Evolutionary conservation across 331 rosid genomes (phyloP), one percentile per base, ranked within the genome.

Genomic region (Quercus phellos): DNA sequence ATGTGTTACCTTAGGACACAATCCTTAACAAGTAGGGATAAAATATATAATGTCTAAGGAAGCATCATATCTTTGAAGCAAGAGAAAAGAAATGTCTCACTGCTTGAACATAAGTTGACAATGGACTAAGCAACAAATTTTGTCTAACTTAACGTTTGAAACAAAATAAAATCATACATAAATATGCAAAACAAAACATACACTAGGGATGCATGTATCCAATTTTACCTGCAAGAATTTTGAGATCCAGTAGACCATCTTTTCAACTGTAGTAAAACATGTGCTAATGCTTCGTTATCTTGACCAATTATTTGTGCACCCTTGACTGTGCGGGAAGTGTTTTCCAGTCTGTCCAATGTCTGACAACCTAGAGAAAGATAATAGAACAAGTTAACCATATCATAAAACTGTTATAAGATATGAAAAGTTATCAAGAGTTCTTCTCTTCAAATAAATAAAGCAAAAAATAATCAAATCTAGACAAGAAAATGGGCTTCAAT

Each of bases 301-400:
- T 91, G 92, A 67, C 90, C 87, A 77, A 94, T 90, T 80, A 84
- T 51, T 77, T 82, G 92, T 38, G 99, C 97, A 74, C 93, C 96
- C 83, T 91, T 88, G 70, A 87, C 89, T 14, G 94, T 94, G 55
- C 91, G 93, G 17, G 97, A 94, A 80, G 84, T 90, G 75, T 83
- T 93, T 86, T 94, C 99, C 75, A 94, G 80, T 68, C 82, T 86
- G 74, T 91, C 92, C 76, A 92, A 79, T 84, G 81, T 83, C 69
- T 79, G 90, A 80, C 90, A 84, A 24, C 96, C 99, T 94, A 74
- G 73, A 77, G 53, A 77, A 58, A 77, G 46, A 32, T 17, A 66
- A 32, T 12, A 27, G 3, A 29, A 26, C 4, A 29, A 6, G 22
- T 14, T 14, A 19, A 63, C 69, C 43, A 6, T 1, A 12, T 46